Conservation (phyloP, 75 land plant genomes). For the Chamaecyparis obtusa region DNA sequence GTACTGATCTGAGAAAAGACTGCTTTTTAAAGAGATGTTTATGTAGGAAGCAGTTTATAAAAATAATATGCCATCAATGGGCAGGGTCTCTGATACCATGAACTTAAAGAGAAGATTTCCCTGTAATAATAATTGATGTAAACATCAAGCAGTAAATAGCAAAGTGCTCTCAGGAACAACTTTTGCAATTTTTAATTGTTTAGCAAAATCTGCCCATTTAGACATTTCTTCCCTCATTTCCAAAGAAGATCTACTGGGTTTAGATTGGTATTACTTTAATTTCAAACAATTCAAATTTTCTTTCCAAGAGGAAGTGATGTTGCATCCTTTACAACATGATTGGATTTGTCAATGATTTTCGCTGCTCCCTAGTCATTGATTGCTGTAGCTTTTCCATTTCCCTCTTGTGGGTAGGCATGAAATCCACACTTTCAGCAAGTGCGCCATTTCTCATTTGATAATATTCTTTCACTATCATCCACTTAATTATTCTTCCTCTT, state of each 20-base stretch:
- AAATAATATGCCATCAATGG: not conserved
- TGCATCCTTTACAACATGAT: slow-evolving; percentile 9
- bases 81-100: too few relatives aligned
- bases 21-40: too few relatives aligned
- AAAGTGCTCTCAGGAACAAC: not conserved
- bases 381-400: slow-evolving; percentile 3
- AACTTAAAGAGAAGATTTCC: too few relatives aligned
- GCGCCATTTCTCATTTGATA: not conserved
- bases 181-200: not conserved
- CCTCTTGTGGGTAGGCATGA: not conserved
- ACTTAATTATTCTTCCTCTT: not conserved
- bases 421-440: not conserved
- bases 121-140: too few relatives aligned
- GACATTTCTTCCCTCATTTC: not conserved
- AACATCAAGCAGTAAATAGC: not conserved
- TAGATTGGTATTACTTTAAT: slow-evolving; percentile 6
- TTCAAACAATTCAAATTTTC: slow-evolving; percentile 55
- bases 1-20: too few relatives aligned
- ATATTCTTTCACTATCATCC: not conserved
- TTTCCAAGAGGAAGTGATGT: slow-evolving; percentile 54
- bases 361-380: not conserved
- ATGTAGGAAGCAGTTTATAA: not conserved
- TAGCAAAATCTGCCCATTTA: not conserved
- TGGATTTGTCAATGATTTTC: not conserved
- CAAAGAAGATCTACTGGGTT: not conserved